These are phyloP conservation scores for Phytophthora sansomeana DNA, from an alignment of 352 stramenopile genomes.

Conservation along the genomic window DNA sequence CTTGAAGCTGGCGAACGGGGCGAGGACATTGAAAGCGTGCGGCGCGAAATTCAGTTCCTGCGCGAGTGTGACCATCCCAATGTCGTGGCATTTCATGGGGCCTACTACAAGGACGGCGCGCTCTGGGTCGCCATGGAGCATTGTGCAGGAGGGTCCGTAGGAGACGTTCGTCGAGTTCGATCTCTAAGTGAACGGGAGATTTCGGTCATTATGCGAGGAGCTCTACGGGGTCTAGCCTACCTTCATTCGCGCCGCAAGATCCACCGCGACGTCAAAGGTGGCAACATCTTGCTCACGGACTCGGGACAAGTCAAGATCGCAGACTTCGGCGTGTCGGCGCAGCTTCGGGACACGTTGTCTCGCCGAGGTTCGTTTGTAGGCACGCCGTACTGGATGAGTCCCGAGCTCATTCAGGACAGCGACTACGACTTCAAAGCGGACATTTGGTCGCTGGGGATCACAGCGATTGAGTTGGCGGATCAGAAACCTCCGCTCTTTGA, in stretches of 20 bases:
- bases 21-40: slow-evolving; percentile 77
- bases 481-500: slow-evolving; percentile 91
- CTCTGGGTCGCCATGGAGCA: slow-evolving; percentile 93
- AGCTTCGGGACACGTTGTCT: slow-evolving; percentile 63
- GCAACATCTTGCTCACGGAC: slow-evolving; percentile 95
- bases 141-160: slow-evolving; percentile 84
- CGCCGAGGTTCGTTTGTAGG: slow-evolving; percentile 85
- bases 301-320: slow-evolving; percentile 95
- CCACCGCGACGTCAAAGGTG: slow-evolving; percentile 94
- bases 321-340: slow-evolving; percentile 91
- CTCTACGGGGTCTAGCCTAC: slow-evolving; percentile 82
- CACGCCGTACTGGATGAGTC: slow-evolving; percentile 96
- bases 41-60: slow-evolving; percentile 75
- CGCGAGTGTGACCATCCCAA: slow-evolving; percentile 80
- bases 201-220: slow-evolving; percentile 79
- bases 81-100: slow-evolving; percentile 78
- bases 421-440: slow-evolving; percentile 94
- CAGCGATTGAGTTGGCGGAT: slow-evolving; percentile 92
- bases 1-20: slow-evolving; percentile 67
- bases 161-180: slow-evolving; percentile 66
- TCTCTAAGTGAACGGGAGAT: slow-evolving; percentile 75
- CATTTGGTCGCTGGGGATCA: slow-evolving; percentile 93
- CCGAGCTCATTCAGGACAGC: slow-evolving; percentile 93
- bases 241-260: slow-evolving; percentile 88
- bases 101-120: slow-evolving; percentile 86